Conservation (phyloP, 2,329 filamentous ascomycete genomes). For the Ophiosphaerella narmari region DNA sequence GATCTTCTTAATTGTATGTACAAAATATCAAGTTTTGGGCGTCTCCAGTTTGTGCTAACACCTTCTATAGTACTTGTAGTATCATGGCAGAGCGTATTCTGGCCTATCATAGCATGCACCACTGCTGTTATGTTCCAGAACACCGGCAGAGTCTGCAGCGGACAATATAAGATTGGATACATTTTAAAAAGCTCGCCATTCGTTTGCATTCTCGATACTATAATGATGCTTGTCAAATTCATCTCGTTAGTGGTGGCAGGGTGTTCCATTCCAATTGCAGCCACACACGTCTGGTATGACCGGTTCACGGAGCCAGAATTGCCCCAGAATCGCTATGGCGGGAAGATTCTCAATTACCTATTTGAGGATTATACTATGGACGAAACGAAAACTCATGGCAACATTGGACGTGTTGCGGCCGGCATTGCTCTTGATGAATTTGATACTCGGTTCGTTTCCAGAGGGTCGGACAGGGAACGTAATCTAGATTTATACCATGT, state of each 20-base stretch:
- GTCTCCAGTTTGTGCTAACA: neutral
- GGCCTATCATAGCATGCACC: constrained; percentile 5
- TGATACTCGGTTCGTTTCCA: too few relatives aligned
- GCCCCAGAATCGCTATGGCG: neutral
- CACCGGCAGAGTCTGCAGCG: neutral
- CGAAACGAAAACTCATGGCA: neutral
- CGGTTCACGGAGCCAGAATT: neutral
- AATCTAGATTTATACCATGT: too few relatives aligned
- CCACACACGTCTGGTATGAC: constrained; percentile 5
- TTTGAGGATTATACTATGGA: neutral
- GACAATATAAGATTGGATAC: neutral
- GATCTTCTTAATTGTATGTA: too few relatives aligned
- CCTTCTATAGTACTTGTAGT: neutral
- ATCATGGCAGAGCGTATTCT: constrained; percentile 8
- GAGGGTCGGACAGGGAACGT: neutral
- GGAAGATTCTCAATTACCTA: neutral
- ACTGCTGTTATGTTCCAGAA: constrained; percentile 4
- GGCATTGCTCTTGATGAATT: too few relatives aligned
- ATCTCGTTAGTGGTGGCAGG: neutral
- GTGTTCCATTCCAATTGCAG: constrained; percentile 1
- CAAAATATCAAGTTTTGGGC: too few relatives aligned
- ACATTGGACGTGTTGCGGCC: too few relatives aligned
- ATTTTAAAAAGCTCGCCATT: constrained; percentile 2
- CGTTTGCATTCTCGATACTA: constrained; percentile 3
- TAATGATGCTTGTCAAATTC: constrained; percentile 1